Evolutionary conservation across 345 rosid species (phyloP), one percentile per base, ranked within the genome.

Genomic region (Clarkia xantiana): DNA sequence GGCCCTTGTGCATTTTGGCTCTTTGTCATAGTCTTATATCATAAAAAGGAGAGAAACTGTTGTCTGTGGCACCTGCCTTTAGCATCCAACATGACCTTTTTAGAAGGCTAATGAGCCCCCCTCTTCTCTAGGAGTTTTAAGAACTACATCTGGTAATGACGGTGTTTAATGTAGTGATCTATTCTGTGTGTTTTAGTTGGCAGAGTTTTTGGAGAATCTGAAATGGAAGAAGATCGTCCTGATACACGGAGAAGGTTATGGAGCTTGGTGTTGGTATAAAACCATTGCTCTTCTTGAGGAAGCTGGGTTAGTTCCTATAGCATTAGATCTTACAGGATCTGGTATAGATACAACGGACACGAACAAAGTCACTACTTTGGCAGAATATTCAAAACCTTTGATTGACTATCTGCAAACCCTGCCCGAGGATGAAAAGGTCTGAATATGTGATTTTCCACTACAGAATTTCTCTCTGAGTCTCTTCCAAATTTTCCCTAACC

Each of bases 181-280:
- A 15, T 25, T n/a, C 36, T 53, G 44, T 54, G 20, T 44, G 54
- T 14, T 45, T 22, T 76, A 90, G 97, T 79, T 64, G 48, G 64
- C 77, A 14, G 94, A 83, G 40, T 65, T 78, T 68, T 49, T 75
- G 65, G 94, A 86, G 68, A 73, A 69, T 47, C 51, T 90, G 47
- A 72, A 64, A 43, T 62, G 69, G 39, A 90, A 74, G 65, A 90
- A 70, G 53, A 52, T 86, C 13, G 67, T 90, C 15, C 47, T 90
- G 54, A 67, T 90, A 51, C 96, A 90, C 11, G 97, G 97, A 62
- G 97, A 81, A 71, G 97, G 97, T 0, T 90, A 83, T 73, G 97
- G 97, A 43, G 97, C 97, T 15, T 90, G 97, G 97, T 86, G 96
- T 73, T 90, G 97, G 97, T 90, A 90, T 67, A 86, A 90, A 66